phyloP scores from a whole-genome alignment of 179 eudicot genomes.

The Silene coronaria region DNA sequence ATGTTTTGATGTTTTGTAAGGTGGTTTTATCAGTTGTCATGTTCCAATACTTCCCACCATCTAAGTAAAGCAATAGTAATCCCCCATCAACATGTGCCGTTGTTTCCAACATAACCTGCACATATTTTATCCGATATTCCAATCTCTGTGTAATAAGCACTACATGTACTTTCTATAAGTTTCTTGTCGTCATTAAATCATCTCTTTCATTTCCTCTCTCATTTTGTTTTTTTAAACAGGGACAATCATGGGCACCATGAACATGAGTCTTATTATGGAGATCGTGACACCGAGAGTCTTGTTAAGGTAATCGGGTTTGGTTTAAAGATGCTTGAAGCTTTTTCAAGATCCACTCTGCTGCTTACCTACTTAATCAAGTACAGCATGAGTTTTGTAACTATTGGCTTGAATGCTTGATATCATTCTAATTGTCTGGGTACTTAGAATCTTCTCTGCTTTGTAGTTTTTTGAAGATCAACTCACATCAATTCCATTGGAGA shows the following conservation, averaged over 20 bases:
- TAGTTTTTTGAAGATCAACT: conserved; percentile 75
- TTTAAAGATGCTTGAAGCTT: not conserved
- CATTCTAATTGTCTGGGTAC: conserved; percentile 15
- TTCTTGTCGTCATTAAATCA: not conserved
- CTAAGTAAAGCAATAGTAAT: not conserved
- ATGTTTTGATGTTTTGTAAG: not conserved
- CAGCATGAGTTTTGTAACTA: not conserved
- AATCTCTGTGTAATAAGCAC: not conserved
- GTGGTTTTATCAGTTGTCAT: not conserved
- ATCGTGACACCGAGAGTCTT: conserved; percentile 89
- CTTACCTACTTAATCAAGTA: not conserved
- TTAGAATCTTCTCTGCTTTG: conserved; percentile 20
- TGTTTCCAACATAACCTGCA: not conserved
- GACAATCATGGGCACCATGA: conserved; percentile 84
- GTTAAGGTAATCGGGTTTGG: conserved; percentile 44
- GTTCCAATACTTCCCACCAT: not conserved
- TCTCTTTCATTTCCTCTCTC: not conserved
- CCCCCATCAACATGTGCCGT: not conserved
- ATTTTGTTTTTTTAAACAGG: conserved; percentile 36
- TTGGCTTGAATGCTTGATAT: not conserved
- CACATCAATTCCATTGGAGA: conserved; percentile 54
- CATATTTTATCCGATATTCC: conserved; percentile 8
- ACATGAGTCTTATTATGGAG: conserved; percentile 94
- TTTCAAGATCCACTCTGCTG: not conserved
- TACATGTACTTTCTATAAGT: conserved; percentile 9